Conservation (phyloP, 805 yeast genomes). For the Candida railenensis region DNA sequence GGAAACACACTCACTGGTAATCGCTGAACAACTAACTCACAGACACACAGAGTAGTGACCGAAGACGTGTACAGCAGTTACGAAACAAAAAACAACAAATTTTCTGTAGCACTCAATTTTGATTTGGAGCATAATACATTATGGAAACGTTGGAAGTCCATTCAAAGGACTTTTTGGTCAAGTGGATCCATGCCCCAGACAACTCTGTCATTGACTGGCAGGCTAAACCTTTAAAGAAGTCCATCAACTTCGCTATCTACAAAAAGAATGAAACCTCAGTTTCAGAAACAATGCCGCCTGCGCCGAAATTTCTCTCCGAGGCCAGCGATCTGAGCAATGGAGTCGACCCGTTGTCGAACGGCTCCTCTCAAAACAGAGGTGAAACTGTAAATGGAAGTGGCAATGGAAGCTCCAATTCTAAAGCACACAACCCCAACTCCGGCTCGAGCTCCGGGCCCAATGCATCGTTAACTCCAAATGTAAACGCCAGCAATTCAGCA, state of each 20-base stretch:
- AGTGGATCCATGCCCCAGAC: conserved; percentile 83
- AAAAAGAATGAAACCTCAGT: conserved; percentile 24
- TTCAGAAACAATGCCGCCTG: conserved; percentile 3
- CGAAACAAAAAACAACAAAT: too few species aligned
- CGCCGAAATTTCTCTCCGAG: conserved; percentile 5
- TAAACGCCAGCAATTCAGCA: neutral
- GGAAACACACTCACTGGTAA: too few species aligned
- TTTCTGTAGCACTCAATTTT: too few species aligned
- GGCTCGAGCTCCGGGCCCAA: neutral
- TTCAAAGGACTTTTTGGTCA: conserved; percentile 82
- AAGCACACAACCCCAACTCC: too few species aligned
- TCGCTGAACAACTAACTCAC: too few species aligned
- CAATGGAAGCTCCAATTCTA: neutral
- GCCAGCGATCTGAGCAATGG: neutral
- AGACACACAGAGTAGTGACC: too few species aligned
- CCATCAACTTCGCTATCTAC: conserved; percentile 42
- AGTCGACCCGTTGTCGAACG: neutral
- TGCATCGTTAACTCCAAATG: neutral
- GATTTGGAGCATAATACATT: too few species aligned
- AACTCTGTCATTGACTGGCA: conserved; percentile 72
- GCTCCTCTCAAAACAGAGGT: neutral
- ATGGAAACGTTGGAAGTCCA: conserved; percentile 94
- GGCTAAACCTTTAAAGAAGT: conserved; percentile 63
- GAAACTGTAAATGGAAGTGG: neutral
- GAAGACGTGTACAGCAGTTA: too few species aligned